Evolutionary conservation across 345 rosid genomes (phyloP), one percentile per base, ranked within the genome.

Genomic region (Hibiscus tridactylites): DNA sequence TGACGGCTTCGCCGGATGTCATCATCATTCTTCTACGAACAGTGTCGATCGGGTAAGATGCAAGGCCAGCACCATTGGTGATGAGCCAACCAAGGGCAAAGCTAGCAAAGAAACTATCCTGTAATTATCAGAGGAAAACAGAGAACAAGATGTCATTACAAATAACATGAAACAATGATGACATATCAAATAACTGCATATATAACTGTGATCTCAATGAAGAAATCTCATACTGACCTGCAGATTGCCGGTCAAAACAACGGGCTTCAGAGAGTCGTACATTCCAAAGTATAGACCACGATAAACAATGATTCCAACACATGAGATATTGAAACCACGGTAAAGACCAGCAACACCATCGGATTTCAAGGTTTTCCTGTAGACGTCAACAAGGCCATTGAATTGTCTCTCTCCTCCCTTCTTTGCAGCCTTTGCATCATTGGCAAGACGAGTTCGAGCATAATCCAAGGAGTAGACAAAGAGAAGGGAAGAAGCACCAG

Each of bases 21-120:
- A 91, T 91, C 97, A 91, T 91, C 97, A 91, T 91, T 81, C 97
- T 91, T 87, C 97, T 90, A 12, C 97, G 96, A 54, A 90, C 96
- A 0, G 97, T 90, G 79, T 91, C 97, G 17, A 91, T 83, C 3
- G 97, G 97, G 78, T 91, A 91, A 11, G 97, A 88, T 1, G 96
- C 93, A 74, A 91, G 88, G 21, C 97, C 96, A 61, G 96, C 97
- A 73, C 96, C 97, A 6, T 86, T 88, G 33, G 97, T 91, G 77
- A 91, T 90, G 74, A 87, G 86, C 97, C 97, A 91, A 37, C 97
- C 97, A 12, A 91, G 84, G 9, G 87, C 86, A 72, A 91, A 91
- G 80, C 97, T 91, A 71, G 97, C 97, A 46, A 91, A 79, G 83
- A 90, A 91, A 71, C 87, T 90, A 85, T 90, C 96, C 96, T 91